phyloP scores from a whole-genome alignment of 768 basidiomycete genomes.

The Russula sp. region DNA sequence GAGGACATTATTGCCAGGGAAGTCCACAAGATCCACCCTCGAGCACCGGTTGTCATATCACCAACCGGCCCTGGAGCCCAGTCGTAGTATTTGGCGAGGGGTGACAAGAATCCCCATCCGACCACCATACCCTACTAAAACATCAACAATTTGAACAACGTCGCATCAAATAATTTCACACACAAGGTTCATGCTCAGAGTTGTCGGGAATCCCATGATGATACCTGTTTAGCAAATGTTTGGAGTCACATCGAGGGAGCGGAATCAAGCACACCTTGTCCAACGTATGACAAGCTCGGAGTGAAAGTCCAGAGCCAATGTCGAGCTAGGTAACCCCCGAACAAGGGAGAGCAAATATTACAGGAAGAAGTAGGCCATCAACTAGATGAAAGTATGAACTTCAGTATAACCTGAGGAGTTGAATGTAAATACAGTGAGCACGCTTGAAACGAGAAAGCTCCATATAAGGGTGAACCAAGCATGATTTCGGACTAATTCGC shows the following conservation, averaged over 20 bases:
- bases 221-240: slow-evolving; percentile 52
- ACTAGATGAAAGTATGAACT: slow-evolving; percentile 43
- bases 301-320: slow-evolving; percentile 95
- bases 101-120: slow-evolving; percentile 93
- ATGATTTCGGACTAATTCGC: slow-evolving; percentile 52
- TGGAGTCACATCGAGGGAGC: not conserved
- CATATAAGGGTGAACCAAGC: slow-evolving; percentile 77
- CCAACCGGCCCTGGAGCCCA: slow-evolving; percentile 95
- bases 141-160: slow-evolving; percentile 11
- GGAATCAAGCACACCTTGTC: slow-evolving; percentile 59
- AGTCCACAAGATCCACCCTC: slow-evolving; percentile 97
- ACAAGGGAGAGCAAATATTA: slow-evolving; percentile 85
- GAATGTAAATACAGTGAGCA: slow-evolving; percentile 64
- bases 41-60: slow-evolving; percentile 82
- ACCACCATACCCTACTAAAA: slow-evolving; percentile 81
- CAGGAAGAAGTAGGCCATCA: slow-evolving; percentile 84
- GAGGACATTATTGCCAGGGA: slow-evolving; percentile 95
- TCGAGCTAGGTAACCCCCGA: slow-evolving; percentile 77
- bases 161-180: slow-evolving; percentile 30
- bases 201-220: slow-evolving; percentile 97
- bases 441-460: slow-evolving; percentile 75
- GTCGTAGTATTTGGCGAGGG: slow-evolving; percentile 71
- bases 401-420: slow-evolving; percentile 9
- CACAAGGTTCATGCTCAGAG: slow-evolving; percentile 88
- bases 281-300: slow-evolving; percentile 87